Conservation (phyloP, 257 asterid species). For the Orobanche coerulescens region DNA sequence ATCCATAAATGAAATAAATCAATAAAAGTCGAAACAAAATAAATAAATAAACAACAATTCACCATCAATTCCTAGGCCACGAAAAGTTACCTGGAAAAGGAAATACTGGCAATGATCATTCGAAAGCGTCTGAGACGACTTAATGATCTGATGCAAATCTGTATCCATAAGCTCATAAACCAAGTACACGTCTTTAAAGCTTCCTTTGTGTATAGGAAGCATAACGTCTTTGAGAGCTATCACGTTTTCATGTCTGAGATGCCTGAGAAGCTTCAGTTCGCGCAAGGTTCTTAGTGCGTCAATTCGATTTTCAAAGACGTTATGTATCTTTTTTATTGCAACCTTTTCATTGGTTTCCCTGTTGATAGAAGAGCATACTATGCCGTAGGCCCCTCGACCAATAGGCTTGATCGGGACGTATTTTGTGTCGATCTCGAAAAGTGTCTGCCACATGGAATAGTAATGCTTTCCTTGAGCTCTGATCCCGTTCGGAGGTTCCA, state of each 20-base stretch:
- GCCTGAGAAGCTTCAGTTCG: constrained; percentile 59
- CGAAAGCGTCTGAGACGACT: constrained; percentile 49
- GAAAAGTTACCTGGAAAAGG: constrained; percentile 48
- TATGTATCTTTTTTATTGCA: constrained; percentile 58
- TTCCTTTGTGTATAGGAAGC: constrained; percentile 49
- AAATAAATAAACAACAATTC: background rate
- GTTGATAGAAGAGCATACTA: constrained; percentile 58
- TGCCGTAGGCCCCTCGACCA: constrained; percentile 67
- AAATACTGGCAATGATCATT: constrained; percentile 65
- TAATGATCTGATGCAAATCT: constrained; percentile 56
- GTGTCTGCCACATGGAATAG: constrained; percentile 59
- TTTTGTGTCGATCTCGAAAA: constrained; percentile 55
- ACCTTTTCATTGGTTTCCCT: constrained; percentile 56
- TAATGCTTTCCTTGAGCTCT: constrained; percentile 47
- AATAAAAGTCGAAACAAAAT: background rate
- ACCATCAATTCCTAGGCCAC: background rate
- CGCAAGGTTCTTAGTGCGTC: constrained; percentile 60
- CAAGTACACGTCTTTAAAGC: constrained; percentile 57
- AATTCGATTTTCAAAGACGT: constrained; percentile 53
- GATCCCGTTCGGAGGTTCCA: constrained; percentile 60
- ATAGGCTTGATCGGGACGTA: constrained; percentile 65
- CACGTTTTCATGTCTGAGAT: constrained; percentile 58
- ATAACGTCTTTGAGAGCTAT: constrained; percentile 56
- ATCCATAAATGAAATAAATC: background rate
- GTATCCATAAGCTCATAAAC: constrained; percentile 68